phyloP scores from a whole-genome alignment of 192 early-diverging fungal genomes.

The Spizellomyces sp. region DNA sequence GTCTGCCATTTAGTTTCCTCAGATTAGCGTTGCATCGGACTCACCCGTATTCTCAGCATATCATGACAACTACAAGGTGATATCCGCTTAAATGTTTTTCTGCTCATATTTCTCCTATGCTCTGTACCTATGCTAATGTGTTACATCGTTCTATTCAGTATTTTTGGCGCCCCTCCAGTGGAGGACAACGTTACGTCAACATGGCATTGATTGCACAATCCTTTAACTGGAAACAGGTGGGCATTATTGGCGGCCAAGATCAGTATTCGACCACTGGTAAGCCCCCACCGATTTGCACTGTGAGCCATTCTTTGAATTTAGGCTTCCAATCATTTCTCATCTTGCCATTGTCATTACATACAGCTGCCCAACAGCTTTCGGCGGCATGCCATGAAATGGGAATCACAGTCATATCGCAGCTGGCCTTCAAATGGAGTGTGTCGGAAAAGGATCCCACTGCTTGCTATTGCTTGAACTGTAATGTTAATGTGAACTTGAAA shows the following conservation, averaged over 20 bases:
- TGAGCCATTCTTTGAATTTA: no score
- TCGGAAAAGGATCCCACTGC: not conserved
- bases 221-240: constrained; percentile 7
- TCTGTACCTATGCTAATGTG: not conserved
- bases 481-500: not conserved
- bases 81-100: not conserved
- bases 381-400: no score
- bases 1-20: not conserved
- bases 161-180: constrained; percentile 7
- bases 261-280: not conserved
- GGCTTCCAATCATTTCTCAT: no score
- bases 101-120: not conserved
- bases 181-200: not conserved
- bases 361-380: no score
- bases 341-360: no score
- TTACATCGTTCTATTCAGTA: not conserved
- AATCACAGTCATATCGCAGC: constrained; percentile 3
- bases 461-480: not conserved
- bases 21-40: not conserved
- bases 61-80: not conserved
- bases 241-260: not conserved
- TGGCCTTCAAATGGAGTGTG: not conserved
- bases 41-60: not conserved
- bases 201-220: not conserved
- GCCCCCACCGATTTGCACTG: no score